A percentile compares a stretch with the other conserved stretches of the same genome.
Conservation (phyloP, 2,329 filamentous ascomycete species). For the Elsinoe necatrix region DNA sequence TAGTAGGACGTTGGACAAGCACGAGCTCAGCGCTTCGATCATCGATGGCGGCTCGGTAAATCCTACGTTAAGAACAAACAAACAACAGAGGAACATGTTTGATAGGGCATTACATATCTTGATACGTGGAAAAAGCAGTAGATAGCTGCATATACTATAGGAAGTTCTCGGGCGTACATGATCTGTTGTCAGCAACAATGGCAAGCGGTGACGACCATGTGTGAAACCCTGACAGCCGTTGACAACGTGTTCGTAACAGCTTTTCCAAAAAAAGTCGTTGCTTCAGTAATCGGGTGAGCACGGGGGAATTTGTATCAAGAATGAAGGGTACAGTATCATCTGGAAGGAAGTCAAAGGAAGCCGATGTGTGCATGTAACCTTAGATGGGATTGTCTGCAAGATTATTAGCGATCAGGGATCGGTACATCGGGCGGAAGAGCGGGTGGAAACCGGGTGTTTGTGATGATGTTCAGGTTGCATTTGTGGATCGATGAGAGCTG, state of each 20-base stretch:
- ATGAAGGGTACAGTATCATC: not conserved
- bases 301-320: not conserved
- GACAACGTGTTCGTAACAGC: not conserved
- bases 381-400: slow-evolving; percentile 1
- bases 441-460: not conserved
- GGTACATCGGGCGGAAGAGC: not conserved
- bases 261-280: not conserved
- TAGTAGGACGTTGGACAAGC: not conserved
- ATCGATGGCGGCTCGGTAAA: not conserved
- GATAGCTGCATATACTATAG: not conserved
- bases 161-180: not conserved
- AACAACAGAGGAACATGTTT: slow-evolving; percentile 5
- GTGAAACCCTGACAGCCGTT: slow-evolving; percentile 7
- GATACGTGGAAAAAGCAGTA: not conserved
- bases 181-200: not conserved
- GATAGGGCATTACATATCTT: slow-evolving; percentile 1
- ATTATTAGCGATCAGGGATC: slow-evolving; percentile 14
- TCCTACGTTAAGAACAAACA: not conserved
- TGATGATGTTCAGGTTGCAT: slow-evolving; percentile 10
- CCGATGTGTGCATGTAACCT: not conserved
- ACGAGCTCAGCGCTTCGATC: not conserved
- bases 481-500: slow-evolving; percentile 4
- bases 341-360: not conserved
- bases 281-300: not conserved
- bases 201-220: slow-evolving; percentile 1